Base-by-base conservation (phyloP, 768 basidiomycete genomes). In the Termitomyces sp. region DNA sequence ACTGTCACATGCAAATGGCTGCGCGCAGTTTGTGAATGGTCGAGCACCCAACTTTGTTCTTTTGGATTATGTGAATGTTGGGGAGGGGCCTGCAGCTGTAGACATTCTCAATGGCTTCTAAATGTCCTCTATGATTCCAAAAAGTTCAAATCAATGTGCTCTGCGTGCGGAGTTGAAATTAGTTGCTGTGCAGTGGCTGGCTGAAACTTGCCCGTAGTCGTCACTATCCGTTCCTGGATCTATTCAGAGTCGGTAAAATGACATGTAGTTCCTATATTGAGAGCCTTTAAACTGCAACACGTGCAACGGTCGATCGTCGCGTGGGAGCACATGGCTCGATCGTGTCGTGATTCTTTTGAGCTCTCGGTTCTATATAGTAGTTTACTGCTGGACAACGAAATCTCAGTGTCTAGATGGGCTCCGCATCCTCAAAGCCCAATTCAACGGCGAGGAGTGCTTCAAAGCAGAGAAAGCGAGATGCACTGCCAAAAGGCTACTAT, bases 1-100 rank as follows among this genome's bases (percentile, higher is more conserved):
- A 45, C 52, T 74, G 2, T 69, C 69, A 18, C 66, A 82, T 60
- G 77, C 76, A 0, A 69, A 74, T 46, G 72, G 76, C 0, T 83
- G 82, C 52, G 66, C 71, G 1, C 75, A 71, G 0, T 67, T 83
- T 22, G 76, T 72, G 0, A 75, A 70, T 8, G 75, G 74, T 16
- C 73, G 76, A 28, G 74, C 76, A 18, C 82, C 82, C 0, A 77
- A 78, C 52, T 84, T 83, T 65, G 68, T 84, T 32, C 70, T 84
- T 22, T 70, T 83, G 22, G 83, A 83, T 66, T 85, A 68, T 52
- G 77, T 83, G 10, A 70, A 83, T 62, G 53, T 78, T 26, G 83
- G 82, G 3, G 58, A 78, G 14, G 80, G 70, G 1, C 67, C 78
- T 54, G 49, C 68, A 28, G 79, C 80, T 0, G 81, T 74, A 0